These are phyloP conservation scores for Lachnellula cervina DNA, from an alignment of 2,329 filamentous ascomycete species.

Conservation along the genomic window DNA sequence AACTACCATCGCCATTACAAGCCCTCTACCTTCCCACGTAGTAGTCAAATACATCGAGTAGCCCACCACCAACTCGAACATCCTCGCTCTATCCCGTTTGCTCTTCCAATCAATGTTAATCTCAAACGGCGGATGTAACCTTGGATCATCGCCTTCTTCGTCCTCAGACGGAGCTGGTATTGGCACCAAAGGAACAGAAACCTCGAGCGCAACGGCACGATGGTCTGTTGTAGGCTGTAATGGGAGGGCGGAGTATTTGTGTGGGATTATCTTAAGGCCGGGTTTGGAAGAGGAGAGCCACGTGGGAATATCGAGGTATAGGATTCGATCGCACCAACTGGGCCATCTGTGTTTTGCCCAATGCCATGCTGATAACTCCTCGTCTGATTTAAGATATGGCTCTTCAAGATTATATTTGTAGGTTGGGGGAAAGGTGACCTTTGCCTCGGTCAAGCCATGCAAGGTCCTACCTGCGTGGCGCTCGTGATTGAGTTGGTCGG, in stretches of 20 bases:
- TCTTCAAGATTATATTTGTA: conserved; percentile 72
- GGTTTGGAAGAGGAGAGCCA: conserved; percentile 40
- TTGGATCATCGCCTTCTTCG: conserved; percentile 32
- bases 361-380: conserved; percentile 50
- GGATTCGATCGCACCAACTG: conserved; percentile 86
- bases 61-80: conserved; percentile 56
- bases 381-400: conserved; percentile 36
- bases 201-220: conserved; percentile 70
- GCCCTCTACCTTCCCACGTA: conserved; percentile 29
- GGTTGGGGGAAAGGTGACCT: conserved; percentile 78
- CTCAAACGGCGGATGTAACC: conserved; percentile 48
- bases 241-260: conserved; percentile 69
- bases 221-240: conserved; percentile 83
- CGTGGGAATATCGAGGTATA: conserved; percentile 63
- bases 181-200: conserved; percentile 55
- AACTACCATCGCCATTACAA: conserved; percentile 26
- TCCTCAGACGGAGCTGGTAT: conserved; percentile 33
- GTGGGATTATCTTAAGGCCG: conserved; percentile 47
- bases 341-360: conserved; percentile 85
- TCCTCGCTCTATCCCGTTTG: conserved; percentile 48
- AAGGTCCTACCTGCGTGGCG: conserved; percentile 63
- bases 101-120: conserved; percentile 53
- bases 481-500: conserved; percentile 78
- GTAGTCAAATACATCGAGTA: conserved; percentile 41
- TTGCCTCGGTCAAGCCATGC: conserved; percentile 71